phyloP scores from a whole-genome alignment of 2,329 filamentous ascomycete species.

The Mariannaea elegans region DNA sequence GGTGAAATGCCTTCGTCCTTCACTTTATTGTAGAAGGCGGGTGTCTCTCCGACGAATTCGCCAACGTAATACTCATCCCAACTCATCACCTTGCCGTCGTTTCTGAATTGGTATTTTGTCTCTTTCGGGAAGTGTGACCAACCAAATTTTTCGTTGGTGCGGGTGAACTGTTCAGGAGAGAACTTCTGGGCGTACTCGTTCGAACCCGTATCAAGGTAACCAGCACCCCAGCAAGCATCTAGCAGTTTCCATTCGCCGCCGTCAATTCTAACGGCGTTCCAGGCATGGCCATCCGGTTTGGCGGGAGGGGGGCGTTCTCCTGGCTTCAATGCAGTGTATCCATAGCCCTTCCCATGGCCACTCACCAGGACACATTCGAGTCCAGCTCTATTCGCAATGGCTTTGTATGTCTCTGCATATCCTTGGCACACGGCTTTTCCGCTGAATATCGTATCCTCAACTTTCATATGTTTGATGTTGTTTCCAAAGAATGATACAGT shows the following conservation, averaged over 20 bases:
- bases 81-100: slow-evolving; percentile 70
- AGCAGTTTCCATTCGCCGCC: slow-evolving; percentile 89
- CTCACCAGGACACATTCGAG: slow-evolving; percentile 78
- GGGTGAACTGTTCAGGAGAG: slow-evolving; percentile 66
- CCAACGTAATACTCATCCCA: slow-evolving; percentile 88
- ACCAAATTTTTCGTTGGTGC: slow-evolving; percentile 82
- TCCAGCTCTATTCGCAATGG: slow-evolving; percentile 80
- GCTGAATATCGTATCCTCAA: slow-evolving; percentile 75
- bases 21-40: slow-evolving; percentile 56
- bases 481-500: slow-evolving; percentile 79
- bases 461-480: slow-evolving; percentile 71
- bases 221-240: slow-evolving; percentile 93
- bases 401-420: slow-evolving; percentile 84
- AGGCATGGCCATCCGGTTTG: slow-evolving; percentile 76
- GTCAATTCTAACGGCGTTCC: slow-evolving; percentile 93
- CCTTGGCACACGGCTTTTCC: slow-evolving; percentile 92
- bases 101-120: slow-evolving; percentile 74
- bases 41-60: slow-evolving; percentile 58
- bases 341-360: slow-evolving; percentile 89
- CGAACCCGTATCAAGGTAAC: slow-evolving; percentile 63
- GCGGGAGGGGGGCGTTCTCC: slow-evolving; percentile 73
- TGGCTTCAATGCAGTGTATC: slow-evolving; percentile 69
- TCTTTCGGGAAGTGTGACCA: slow-evolving; percentile 81
- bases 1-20: slow-evolving; percentile 61
- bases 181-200: slow-evolving; percentile 74